phyloP scores from a whole-genome alignment of 2,329 filamentous ascomycete genomes.

The Arthrocladium fulminans region DNA sequence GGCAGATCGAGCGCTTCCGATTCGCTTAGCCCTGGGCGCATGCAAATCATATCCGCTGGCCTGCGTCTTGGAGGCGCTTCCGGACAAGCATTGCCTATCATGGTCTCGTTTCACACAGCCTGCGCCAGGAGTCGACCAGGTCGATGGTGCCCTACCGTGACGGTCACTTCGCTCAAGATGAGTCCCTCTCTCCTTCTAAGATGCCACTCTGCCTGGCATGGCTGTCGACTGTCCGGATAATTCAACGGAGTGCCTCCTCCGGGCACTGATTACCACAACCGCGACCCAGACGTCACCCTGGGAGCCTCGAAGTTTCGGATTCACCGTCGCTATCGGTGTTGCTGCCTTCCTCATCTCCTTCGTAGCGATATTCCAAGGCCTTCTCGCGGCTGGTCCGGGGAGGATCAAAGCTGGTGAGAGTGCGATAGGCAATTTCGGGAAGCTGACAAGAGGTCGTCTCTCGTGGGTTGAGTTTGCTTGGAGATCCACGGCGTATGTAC shows the following conservation, averaged over 20 bases:
- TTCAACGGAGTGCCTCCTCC: slow-evolving; percentile 12
- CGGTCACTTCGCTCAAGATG: background rate
- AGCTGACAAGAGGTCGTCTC: background rate
- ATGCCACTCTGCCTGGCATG: background rate
- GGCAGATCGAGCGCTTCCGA: background rate
- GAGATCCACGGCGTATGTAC: background rate
- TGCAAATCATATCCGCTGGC: background rate
- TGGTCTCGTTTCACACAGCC: background rate
- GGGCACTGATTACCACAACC: slow-evolving; percentile 9
- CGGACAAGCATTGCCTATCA: background rate
- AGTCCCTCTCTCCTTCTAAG: background rate
- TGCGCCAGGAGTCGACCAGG: background rate
- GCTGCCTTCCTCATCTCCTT: slow-evolving; percentile 3
- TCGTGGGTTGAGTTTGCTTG: slow-evolving; percentile 1
- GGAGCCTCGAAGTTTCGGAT: slow-evolving; percentile 2
- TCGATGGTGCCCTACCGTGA: background rate
- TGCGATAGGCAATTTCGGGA: background rate
- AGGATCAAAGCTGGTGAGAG: background rate
- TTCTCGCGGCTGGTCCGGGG: slow-evolving; percentile 1
- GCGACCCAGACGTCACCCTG: slow-evolving; percentile 1
- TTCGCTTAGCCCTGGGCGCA: background rate
- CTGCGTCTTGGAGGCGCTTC: background rate
- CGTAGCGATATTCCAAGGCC: background rate
- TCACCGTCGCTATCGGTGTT: background rate
- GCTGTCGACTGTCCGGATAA: slow-evolving; percentile 9